Conservation (phyloP, 495 filamentous ascomycete genomes). For the Xylaria intraflava region DNA sequence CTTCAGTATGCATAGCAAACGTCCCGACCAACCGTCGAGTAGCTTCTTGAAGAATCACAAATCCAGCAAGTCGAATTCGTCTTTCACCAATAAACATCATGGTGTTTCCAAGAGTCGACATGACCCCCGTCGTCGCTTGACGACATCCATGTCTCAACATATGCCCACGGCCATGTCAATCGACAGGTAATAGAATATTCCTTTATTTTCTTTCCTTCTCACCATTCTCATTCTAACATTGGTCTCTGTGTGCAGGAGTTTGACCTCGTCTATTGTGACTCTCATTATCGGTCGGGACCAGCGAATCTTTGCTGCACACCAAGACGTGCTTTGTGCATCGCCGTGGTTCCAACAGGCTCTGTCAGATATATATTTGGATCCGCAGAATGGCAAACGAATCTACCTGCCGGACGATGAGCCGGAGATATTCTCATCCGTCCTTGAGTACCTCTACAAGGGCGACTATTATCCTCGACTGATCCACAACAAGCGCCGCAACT, state of each 20-base stretch:
- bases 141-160: conserved; percentile 27
- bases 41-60: conserved; percentile 40
- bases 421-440: conserved; percentile 81
- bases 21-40: conserved; percentile 30
- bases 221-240: neutral
- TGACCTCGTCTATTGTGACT: conserved; percentile 69
- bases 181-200: conserved; percentile 21
- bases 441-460: conserved; percentile 88
- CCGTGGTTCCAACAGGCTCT: conserved; percentile 65
- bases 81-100: conserved; percentile 36
- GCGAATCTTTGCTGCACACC: conserved; percentile 84
- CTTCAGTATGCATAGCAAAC: conserved; percentile 31
- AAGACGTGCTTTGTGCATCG: conserved; percentile 70
- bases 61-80: conserved; percentile 36
- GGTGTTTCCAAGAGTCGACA: conserved; percentile 41
- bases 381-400: conserved; percentile 57
- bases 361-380: conserved; percentile 56
- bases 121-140: conserved; percentile 37
- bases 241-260: conserved; percentile 34
- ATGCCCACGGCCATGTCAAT: conserved; percentile 24
- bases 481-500: conserved; percentile 59
- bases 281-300: conserved; percentile 69
- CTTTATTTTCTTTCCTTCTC: neutral
- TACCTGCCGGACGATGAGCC: conserved; percentile 79
- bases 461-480: conserved; percentile 79